Evolutionary conservation across 139 green algal species (phyloP), one percentile per base, ranked within the genome.

Genomic region (Chlorella sp.): DNA sequence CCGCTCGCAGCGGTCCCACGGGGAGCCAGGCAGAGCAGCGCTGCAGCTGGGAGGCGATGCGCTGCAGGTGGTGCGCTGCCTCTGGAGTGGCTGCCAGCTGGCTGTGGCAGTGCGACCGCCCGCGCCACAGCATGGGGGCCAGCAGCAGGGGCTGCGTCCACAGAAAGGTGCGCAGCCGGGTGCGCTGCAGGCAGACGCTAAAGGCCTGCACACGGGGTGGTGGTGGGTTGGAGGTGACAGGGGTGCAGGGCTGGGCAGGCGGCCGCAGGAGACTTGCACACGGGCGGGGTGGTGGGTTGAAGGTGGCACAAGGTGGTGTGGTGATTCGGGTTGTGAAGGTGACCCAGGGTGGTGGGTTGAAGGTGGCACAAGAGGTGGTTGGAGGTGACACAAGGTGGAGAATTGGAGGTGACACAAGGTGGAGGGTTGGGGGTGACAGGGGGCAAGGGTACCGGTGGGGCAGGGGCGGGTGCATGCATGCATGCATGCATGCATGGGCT

Each of bases 161-260:
- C 22, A 84, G 40, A 19, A 84, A 84, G 18, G 79, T 64, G 79
- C 79, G 79, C 79, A 84, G 40, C n/a, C 79, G 79, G 18, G 40
- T 66, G 79, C 40, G 79, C 79, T 81, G 79, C 40, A 84, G 79
- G 77, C 79, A 84, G 15, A 42, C 79, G 79, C 79, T 40, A 84
- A 84, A 84, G 9, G 79, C 79, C 79, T 84, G 79, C 79, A 42
- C 14, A 21, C 12, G 26, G 66, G 3, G 24, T 7, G 66, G 66
- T 57, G 48, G 5, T 5, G 7, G 48, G 48, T 57, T 5, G 7
- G 48, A 57, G 48, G 48, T 5, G 7, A 57, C 48, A 9, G 48
- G 48, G 48, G 48, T 57, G 48, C 48, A 57, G 48, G 48, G 9
- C 7, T 57, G n/a, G n/a, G n/a, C n/a, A n/a, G n/a, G n/a, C n/a